A percentile compares a stretch with the other conserved stretches of the same genome.
Evolutionary conservation across 139 green algal species (phyloP).

Genomic region (Ettlia oleoabundans): DNA sequence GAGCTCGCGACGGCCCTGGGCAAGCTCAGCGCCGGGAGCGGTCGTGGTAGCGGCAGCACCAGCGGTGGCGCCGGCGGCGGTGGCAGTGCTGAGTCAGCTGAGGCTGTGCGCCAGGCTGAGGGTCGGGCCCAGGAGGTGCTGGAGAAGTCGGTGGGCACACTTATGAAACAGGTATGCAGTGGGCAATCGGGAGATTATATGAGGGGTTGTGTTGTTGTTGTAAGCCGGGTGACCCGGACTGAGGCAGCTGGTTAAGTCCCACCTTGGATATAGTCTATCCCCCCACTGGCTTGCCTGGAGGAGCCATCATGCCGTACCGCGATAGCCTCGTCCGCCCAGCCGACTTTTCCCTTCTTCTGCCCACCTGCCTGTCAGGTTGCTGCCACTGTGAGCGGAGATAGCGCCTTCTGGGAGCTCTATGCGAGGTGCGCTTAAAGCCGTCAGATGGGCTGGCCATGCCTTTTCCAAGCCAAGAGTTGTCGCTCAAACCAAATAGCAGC

Average conservation of each 20-base stretch:
- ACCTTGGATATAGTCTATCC: too few relatives aligned
- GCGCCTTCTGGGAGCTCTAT: constrained; percentile 44
- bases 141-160: constrained; percentile 10
- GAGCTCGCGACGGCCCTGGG: constrained; percentile 26
- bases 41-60: neutral
- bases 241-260: too few relatives aligned
- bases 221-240: too few relatives aligned
- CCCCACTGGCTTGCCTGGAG: too few relatives aligned
- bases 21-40: neutral
- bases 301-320: too few relatives aligned
- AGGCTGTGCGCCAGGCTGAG: neutral
- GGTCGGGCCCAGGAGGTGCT: constrained; percentile 1
- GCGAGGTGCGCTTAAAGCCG: constrained; percentile 12
- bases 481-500: too few relatives aligned
- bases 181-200: too few relatives aligned
- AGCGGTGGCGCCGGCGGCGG: neutral
- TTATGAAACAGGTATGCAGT: constrained; percentile 47
- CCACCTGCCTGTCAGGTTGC: too few relatives aligned
- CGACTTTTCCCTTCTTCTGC: too few relatives aligned
- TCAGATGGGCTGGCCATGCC: neutral
- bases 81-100: neutral
- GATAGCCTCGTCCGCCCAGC: too few relatives aligned
- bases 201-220: too few relatives aligned
- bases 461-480: neutral
- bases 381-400: constrained; percentile 25